Base-by-base conservation (phyloP, 2,329 filamentous ascomycete genomes). In the Colletotrichum camelliae region DNA sequence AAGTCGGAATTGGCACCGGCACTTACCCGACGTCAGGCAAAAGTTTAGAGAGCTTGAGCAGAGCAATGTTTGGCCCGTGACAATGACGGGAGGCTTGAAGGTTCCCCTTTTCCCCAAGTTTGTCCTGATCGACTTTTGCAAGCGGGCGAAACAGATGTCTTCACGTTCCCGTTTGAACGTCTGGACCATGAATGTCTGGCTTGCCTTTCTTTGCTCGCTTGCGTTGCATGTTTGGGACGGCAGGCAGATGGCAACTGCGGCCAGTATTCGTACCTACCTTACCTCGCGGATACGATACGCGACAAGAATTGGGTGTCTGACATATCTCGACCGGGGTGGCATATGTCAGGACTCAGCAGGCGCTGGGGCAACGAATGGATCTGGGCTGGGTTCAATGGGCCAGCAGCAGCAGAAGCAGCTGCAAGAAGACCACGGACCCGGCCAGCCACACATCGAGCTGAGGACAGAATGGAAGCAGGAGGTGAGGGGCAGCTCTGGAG, bases 281-380 rank as follows among this genome's bases (percentile, higher is more conserved):
- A 52, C 43, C 43, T 52, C 43, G n/a, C 43, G 43, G 43, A 52
- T 52, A 39, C 24, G 37, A 35, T 71, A 39, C 24, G 37, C 43
- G 33, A 62, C 37, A 57, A 43, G 37, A 66, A 31, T 68, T 48
- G 64, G 15, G 57, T 66, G 70, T 76, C 74, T 74, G 31, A 69
- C 65, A 75, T 72, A 64, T 67, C 62, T 55, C 35, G 70, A 67
- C 69, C 15, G 43, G 62, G 62, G 31, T 75, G 55, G 69, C 62
- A 64, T 68, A 61, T 64, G 57, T 27, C 69, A 64, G 43, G 69
- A 68, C 62, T 75, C 65, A 64, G 57, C 74, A 65, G 73, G 73
- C 70, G 70, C 74, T 74, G 58, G 70, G 62, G 64, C 73, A 73
- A 73, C 74, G 58, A 67, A 67, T 67, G 62, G 39, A 72, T 72